Conservation (phyloP, 306 rosid genomes). For the Chamaecrista fasciculata region DNA sequence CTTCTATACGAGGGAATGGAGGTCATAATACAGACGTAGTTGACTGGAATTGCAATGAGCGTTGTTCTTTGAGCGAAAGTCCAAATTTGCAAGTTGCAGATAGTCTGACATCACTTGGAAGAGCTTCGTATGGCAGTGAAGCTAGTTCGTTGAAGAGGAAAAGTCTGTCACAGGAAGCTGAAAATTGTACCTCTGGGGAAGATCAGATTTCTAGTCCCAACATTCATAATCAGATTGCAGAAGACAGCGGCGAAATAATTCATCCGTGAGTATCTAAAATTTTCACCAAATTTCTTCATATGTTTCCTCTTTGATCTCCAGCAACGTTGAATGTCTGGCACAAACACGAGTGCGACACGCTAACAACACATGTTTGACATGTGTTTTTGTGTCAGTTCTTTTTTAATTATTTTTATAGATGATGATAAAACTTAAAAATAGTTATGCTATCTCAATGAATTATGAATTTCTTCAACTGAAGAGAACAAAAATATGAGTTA, state of each 20-base stretch:
- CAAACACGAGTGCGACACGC: too few relatives aligned
- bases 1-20: conserved; percentile 30
- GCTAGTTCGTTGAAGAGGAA: conserved; percentile 26
- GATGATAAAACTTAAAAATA: too few relatives aligned
- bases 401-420: too few relatives aligned
- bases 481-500: too few relatives aligned
- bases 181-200: conserved; percentile 24
- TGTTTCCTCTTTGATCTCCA: too few relatives aligned
- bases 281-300: conserved; percentile 12
- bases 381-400: too few relatives aligned
- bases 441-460: too few relatives aligned
- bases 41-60: conserved; percentile 29
- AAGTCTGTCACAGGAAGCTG: conserved; percentile 33
- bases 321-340: too few relatives aligned
- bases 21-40: conserved; percentile 21
- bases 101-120: conserved; percentile 26
- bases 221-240: conserved; percentile 29
- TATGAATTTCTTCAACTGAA: too few relatives aligned
- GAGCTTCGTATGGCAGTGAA: conserved; percentile 27
- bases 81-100: conserved; percentile 26
- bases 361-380: too few relatives aligned
- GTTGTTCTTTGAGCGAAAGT: conserved; percentile 31
- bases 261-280: conserved; percentile 46
- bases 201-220: conserved; percentile 27
- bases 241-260: conserved; percentile 32